Evolutionary conservation across 108 stramenopile species (phyloP).

Genomic region (Conticribra guillardii): DNA sequence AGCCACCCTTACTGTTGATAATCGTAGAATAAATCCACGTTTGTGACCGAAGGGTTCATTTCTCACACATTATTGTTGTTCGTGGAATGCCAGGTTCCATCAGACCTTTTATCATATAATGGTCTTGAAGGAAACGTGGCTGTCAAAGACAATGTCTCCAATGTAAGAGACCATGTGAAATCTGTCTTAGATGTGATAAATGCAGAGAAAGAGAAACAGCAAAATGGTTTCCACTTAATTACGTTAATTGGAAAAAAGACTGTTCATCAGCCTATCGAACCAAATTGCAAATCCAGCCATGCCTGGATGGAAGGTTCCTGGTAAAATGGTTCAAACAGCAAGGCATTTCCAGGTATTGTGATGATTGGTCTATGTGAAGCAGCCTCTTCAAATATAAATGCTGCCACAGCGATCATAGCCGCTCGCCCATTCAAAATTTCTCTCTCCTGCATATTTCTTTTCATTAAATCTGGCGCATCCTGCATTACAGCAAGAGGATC

Average conservation of each 20-base stretch:
- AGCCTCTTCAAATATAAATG: slow-evolving; percentile 84
- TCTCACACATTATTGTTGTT: too few species aligned
- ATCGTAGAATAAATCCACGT: too few species aligned
- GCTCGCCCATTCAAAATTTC: slow-evolving; percentile 93
- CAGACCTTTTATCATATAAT: slow-evolving; percentile 82
- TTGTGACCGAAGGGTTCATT: too few species aligned
- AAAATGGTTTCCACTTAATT: too few species aligned
- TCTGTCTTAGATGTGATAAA: slow-evolving; percentile 72
- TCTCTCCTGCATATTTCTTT: slow-evolving; percentile 89
- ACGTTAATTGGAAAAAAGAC: too few species aligned
- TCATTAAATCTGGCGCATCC: slow-evolving; percentile 80
- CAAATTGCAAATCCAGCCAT: slow-evolving; percentile 71
- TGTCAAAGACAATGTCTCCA: slow-evolving; percentile 57
- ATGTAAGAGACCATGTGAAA: slow-evolving; percentile 70
- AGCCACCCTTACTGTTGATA: too few species aligned
- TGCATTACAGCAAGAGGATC: slow-evolving; percentile 82
- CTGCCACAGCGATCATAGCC: slow-evolving; percentile 92
- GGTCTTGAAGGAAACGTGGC: slow-evolving; percentile 46
- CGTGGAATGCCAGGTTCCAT: too few species aligned
- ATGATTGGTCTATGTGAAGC: slow-evolving; percentile 70
- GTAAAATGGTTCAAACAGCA: slow-evolving; percentile 80
- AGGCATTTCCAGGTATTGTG: slow-evolving; percentile 63
- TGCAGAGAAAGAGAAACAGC: slow-evolving; percentile 54
- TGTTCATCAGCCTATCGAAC: slow-evolving; percentile 29
- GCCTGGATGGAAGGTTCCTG: slow-evolving; percentile 76